These are phyloP conservation scores for Aspergillus jensenii DNA, from an alignment of 2,329 filamentous ascomycete species.

Conservation along the genomic window DNA sequence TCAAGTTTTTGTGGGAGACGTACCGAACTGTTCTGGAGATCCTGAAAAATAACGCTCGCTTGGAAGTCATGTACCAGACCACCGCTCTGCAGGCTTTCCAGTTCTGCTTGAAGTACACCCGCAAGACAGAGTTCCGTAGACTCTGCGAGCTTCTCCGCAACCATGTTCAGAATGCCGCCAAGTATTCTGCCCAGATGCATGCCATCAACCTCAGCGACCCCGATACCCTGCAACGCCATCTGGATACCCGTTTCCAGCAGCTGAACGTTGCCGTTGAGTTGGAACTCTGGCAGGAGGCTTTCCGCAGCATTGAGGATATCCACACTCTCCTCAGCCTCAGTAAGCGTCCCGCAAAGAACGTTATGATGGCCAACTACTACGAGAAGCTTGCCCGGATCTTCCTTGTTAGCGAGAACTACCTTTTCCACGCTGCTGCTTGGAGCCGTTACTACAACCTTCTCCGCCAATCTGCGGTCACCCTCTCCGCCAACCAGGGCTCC, in stretches of 20 bases:
- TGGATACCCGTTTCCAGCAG: conserved; percentile 98
- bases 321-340: conserved; percentile 95
- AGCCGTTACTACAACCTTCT: conserved; percentile 96
- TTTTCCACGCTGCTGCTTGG: conserved; percentile 98
- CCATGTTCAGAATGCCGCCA: conserved; percentile 97
- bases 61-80: conserved; percentile 97
- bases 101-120: conserved; percentile 96
- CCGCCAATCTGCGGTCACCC: conserved; percentile 79
- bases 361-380: conserved; percentile 99
- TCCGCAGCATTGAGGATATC: conserved; percentile 98
- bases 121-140: conserved; percentile 98
- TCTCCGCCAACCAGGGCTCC: conserved; percentile 80
- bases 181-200: conserved; percentile 98
- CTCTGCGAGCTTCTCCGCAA: conserved; percentile 98
- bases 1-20: conserved; percentile 99
- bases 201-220: conserved; percentile 98
- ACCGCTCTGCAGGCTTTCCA: conserved; percentile 98
- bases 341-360: conserved; percentile 96
- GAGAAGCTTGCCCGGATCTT: conserved; percentile 99
- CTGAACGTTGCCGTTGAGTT: conserved; percentile 97
- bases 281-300: conserved; percentile 98
- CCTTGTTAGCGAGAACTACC: conserved; percentile 97
- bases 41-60: conserved; percentile 95
- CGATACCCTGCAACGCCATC: conserved; percentile 92
- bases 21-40: conserved; percentile 98